Conservation (phyloP, 371 early-diverging fungal genomes). For the Dichotomocladium elegans region DNA sequence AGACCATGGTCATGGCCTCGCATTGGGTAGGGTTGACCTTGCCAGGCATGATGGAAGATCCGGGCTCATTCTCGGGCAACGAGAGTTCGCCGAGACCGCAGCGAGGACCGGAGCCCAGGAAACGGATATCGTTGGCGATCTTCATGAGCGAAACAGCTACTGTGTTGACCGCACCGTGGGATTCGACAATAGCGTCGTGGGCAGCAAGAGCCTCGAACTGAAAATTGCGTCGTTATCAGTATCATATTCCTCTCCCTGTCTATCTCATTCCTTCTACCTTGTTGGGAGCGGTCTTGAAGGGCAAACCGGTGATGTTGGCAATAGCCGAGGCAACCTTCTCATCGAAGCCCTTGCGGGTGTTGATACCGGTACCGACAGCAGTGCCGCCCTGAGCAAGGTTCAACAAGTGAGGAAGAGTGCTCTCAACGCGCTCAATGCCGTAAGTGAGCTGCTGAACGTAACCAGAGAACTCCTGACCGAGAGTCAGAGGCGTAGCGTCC, state of each 20-base stretch:
- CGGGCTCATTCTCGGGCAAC: slow-evolving; percentile 97
- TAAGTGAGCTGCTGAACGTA: slow-evolving; percentile 85
- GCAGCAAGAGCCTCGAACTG: slow-evolving; percentile 95
- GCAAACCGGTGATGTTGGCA: slow-evolving; percentile 69
- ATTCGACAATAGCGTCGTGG: slow-evolving; percentile 96
- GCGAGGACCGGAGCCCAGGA: slow-evolving; percentile 93
- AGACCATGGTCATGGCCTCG: slow-evolving; percentile 98
- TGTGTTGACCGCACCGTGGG: slow-evolving; percentile 88
- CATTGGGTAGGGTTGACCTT: slow-evolving; percentile 97
- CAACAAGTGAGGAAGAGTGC: slow-evolving; percentile 76
- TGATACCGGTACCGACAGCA: slow-evolving; percentile 95
- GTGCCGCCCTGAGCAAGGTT: slow-evolving; percentile 95
- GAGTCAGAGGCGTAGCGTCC: slow-evolving; percentile 96
- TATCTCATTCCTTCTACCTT: slow-evolving; percentile 47
- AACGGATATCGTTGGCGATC: slow-evolving; percentile 95
- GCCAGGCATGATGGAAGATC: slow-evolving; percentile 98
- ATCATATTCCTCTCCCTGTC: neutral
- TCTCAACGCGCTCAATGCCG: slow-evolving; percentile 81
- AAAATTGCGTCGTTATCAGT: neutral
- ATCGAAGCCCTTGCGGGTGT: slow-evolving; percentile 89
- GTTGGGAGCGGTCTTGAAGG: slow-evolving; percentile 93
- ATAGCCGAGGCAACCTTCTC: slow-evolving; percentile 80
- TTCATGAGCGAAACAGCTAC: slow-evolving; percentile 94
- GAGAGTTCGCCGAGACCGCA: slow-evolving; percentile 93
- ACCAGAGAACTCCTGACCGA: slow-evolving; percentile 97